A percentile compares a stretch with the other conserved stretches of the same genome.
Evolutionary conservation across 148 eudicot species (phyloP).

Genomic region (Euryodendron excelsum): DNA sequence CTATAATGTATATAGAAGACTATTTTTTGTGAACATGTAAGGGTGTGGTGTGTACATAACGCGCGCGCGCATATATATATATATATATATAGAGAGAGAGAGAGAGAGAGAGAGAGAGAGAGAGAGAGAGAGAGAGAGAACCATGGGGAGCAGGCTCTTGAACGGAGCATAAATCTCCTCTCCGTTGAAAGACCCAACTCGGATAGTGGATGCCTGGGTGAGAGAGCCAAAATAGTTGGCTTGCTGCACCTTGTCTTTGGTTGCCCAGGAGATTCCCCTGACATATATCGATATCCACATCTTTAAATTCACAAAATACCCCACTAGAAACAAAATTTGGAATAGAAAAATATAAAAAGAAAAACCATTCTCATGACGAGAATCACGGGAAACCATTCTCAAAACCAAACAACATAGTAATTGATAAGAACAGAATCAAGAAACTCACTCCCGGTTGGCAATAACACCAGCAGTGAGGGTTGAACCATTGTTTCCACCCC

Average conservation of each 20-base stretch:
- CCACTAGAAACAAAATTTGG: too few relatives aligned
- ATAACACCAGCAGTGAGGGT: constrained; percentile 91
- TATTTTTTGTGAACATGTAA: too few relatives aligned
- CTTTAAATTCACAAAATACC: neutral
- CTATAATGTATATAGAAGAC: neutral
- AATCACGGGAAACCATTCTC: too few relatives aligned
- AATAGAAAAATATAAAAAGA: too few relatives aligned
- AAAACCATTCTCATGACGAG: neutral
- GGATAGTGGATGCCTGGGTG: constrained; percentile 89
- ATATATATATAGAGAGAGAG: too few relatives aligned
- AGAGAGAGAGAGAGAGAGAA: too few relatives aligned
- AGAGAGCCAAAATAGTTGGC: constrained; percentile 95
- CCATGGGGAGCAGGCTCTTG: constrained; percentile 98
- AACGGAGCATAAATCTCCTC: constrained; percentile 98
- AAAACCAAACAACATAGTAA: too few relatives aligned
- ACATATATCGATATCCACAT: constrained; percentile 7
- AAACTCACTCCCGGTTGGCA: constrained; percentile 88
- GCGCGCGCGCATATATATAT: too few relatives aligned
- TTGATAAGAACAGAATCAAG: neutral
- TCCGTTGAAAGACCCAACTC: constrained; percentile 94
- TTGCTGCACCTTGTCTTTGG: constrained; percentile 89
- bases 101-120: too few relatives aligned
- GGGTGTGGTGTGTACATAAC: too few relatives aligned
- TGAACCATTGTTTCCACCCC: constrained; percentile 99
- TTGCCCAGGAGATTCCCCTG: constrained; percentile 99